Evolutionary conservation across 2,329 filamentous ascomycete species (phyloP).

Genomic region (Botrytis elliptica): DNA sequence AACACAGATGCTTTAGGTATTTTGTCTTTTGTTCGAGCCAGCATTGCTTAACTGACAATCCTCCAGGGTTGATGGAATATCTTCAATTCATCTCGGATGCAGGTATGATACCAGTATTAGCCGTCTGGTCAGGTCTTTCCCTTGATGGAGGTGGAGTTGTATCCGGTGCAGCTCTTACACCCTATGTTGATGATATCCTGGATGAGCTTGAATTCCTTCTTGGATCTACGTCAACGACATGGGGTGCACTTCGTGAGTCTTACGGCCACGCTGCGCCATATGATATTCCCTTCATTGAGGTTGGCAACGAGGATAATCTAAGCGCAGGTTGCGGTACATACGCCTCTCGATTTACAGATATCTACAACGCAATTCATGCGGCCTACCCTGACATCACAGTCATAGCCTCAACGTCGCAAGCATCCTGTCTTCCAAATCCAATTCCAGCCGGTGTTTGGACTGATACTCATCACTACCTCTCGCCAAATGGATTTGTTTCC

Average conservation of each 20-base stretch:
- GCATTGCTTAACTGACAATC: neutral
- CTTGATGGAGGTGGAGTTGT: conserved; percentile 42
- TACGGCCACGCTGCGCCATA: conserved; percentile 51
- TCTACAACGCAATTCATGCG: conserved; percentile 47
- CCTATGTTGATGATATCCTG: conserved; percentile 49
- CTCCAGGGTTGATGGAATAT: conserved; percentile 25
- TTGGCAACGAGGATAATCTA: conserved; percentile 43
- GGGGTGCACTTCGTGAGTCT: conserved; percentile 46
- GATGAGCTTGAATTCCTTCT: conserved; percentile 53
- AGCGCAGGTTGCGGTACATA: conserved; percentile 40
- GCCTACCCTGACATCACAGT: conserved; percentile 45
- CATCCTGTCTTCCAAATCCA: conserved; percentile 22
- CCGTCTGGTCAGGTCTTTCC: conserved; percentile 47
- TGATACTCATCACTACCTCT: conserved; percentile 26
- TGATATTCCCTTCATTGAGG: conserved; percentile 48
- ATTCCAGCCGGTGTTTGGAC: conserved; percentile 24
- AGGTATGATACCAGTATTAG: conserved; percentile 46
- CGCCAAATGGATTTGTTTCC: conserved; percentile 17
- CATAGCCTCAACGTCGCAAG: conserved; percentile 34
- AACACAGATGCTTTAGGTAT: conserved; percentile 50
- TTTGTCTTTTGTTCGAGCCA: neutral
- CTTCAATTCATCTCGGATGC: conserved; percentile 47
- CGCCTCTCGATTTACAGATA: conserved; percentile 45
- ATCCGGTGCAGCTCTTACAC: conserved; percentile 43
- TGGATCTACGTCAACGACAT: conserved; percentile 44